Base-by-base conservation (phyloP, 2,329 filamentous ascomycete genomes). In the Spiromastix sp. region DNA sequence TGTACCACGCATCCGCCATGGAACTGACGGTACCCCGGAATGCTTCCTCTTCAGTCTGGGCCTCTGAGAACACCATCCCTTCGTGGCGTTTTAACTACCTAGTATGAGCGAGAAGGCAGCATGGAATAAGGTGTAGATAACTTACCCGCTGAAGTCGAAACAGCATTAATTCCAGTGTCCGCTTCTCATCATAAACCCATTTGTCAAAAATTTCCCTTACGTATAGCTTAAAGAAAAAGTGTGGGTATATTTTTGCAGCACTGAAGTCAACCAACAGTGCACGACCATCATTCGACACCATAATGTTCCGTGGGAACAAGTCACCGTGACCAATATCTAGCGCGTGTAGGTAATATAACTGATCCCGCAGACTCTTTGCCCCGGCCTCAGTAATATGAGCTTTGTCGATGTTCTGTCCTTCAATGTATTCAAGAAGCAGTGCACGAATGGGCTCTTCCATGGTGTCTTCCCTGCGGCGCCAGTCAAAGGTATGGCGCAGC, bases 391-490 rank as follows among this genome's bases (percentile, higher is more conserved):
- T 37, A 27, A 28, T 31, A n/a, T n/a, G n/a, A 32, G 28, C 28
- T 21, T 31, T 37, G 28, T 32, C 28, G 20, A 37, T 24, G 9
- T 28, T 37, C 19, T 22, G 32, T 28, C 16, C 35, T 16, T 37
- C 35, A 32, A 37, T 32, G 30, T 32, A 37, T 37, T 40, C 34
- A 19, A 40, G 34, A 9, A 36, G 19, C 22, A 37, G 12, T 29
- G 28, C 38, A 17, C 34, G 24, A 30, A 40, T 17, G 13, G 38
- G 33, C 16, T 37, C 34, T 3, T 37, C 8, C 15, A 16, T 28
- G 4, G 38, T 36, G 11, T 36, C 38, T 30, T n/a, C 2, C 25
- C 15, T 37, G 21, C 33, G 30, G 5, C 16, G 16, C 33, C 38
- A 40, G 6, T 40, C 30, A 10, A 33, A n/a, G 10, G 34, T 16